Evolutionary conservation across 768 basidiomycete genomes (phyloP), one percentile per base, ranked within the genome.

Genomic region (Termitomyces heimii): DNA sequence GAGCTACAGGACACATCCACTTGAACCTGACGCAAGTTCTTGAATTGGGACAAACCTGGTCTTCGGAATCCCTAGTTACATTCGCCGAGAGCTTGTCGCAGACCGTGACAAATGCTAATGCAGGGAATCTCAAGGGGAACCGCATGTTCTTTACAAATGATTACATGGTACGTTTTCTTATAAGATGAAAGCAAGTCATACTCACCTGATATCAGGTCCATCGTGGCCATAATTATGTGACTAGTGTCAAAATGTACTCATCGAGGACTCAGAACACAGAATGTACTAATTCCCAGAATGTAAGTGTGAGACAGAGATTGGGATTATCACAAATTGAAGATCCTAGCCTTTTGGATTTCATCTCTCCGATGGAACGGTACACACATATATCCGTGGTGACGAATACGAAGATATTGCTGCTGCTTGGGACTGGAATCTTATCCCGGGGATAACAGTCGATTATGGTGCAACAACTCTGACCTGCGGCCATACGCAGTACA

Each of bases 391-490:
- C 24, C 70, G 70, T 49, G 88, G 88, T 14, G 72, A 81, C 62
- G 88, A 89, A 67, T 89, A 89, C 65, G 84, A 86, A 64, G 86
- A 88, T 62, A 89, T 89, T 34, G 70, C 82, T 4, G 87, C 82
- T 3, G 75, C 82, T 2, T 87, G 86, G 87, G 85, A 90, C 67
- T 90, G 88, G 88, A 83, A 88, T 61, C 76, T 87, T 7, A 82
- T 90, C 45, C 88, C 88, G 7, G 88, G 88, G 0, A 88, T 75
- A 34, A 89, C 88, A 2, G 76, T 79, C 37, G 83, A 88, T 65
- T 86, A 87, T 63, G 73, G 69, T 8, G 80, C 72, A 4, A 88
- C 86, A 0, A 66, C 73, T 0, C 72, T 90, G 18, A 65, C 64
- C 39, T 88, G 86, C 62, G 68, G 60, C 26, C 68, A 69, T 13